Base-by-base conservation (phyloP, 2,329 filamentous ascomycete genomes). In the Aspergillaceae sp. region DNA sequence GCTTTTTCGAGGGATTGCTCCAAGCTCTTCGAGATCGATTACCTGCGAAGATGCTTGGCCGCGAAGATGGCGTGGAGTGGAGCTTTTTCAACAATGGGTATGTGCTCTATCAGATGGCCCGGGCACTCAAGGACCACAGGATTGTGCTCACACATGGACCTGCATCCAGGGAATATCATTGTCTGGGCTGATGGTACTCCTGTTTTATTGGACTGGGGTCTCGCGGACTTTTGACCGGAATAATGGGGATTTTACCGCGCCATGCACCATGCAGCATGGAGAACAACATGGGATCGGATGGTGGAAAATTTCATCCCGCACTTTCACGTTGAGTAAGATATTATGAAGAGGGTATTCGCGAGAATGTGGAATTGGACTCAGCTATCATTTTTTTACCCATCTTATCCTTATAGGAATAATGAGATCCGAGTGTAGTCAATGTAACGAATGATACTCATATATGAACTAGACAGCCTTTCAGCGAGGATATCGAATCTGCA, bases 181-280 rank as follows among this genome's bases (percentile, higher is more conserved):
- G 52, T 61, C 29, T 42, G 45, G n/a, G 33, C 41, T 7, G 53
- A 55, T 29, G 49, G 49, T 9, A 56, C 54, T 7, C 50, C 56
- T 5, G 57, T 56, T 4, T 46, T 62, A 30, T 40, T 61, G 10
- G 58, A 63, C 42, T 59, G 59, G 49, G 56, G 55, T 4, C 50
- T 57, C 11, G 52, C 57, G 1, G 57, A 56, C 7, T 58, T 56
- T 34, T 58, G 53, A 44, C 60, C 58, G 1, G 51, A 55, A 33
- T 51, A 56, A 41, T 59, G 57, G 50, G 59, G 60, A 41, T 61
- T 51, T 40, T 53, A 47, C 44, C 45, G 49, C 5, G 47, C 44
- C 4, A 50, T 50, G 42, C 45, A 47, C 40, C 41, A 34, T 33
- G 34, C 42, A 29, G 38, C 43, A 7, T 50, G 45, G 36, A 49